Evolutionary conservation across 1,139 yeast species (phyloP).

Genomic region (Saccharomyces pastorianus): DNA sequence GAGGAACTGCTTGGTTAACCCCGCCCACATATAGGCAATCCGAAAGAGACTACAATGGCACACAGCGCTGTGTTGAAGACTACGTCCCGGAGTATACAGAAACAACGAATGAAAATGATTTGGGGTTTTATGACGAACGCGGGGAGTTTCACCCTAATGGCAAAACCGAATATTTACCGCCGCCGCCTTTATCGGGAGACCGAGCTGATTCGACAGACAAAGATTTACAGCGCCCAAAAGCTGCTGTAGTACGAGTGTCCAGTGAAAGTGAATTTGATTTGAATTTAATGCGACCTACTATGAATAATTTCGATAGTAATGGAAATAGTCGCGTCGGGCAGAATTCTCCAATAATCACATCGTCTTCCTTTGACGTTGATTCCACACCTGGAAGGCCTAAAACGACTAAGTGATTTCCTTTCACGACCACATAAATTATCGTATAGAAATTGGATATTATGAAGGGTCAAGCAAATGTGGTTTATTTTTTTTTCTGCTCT

Average conservation of each 20-base stretch:
- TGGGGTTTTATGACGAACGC: slow-evolving; percentile 66
- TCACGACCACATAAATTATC: not conserved
- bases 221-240: slow-evolving; percentile 8
- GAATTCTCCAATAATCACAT: not conserved
- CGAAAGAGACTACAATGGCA: slow-evolving; percentile 48
- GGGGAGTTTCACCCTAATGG: slow-evolving; percentile 44
- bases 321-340: not conserved
- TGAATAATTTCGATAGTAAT: not conserved
- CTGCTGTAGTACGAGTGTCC: slow-evolving; percentile 11
- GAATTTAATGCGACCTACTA: not conserved
- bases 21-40: slow-evolving; percentile 82
- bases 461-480: too few species aligned
- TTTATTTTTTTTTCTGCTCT: too few species aligned
- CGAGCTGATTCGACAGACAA: slow-evolving; percentile 6
- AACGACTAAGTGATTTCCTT: not conserved
- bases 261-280: slow-evolving; percentile 4
- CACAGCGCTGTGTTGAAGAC: slow-evolving; percentile 35
- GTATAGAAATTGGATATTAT: not conserved
- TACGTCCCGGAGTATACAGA: slow-evolving; percentile 61
- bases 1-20: slow-evolving; percentile 85
- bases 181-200: slow-evolving; percentile 14
- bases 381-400: not conserved
- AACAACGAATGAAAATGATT: slow-evolving; percentile 56
- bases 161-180: slow-evolving; percentile 21
- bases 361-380: not conserved